Conservation (phyloP, 2,329 filamentous ascomycete genomes). For the Anthostomella pinea region DNA sequence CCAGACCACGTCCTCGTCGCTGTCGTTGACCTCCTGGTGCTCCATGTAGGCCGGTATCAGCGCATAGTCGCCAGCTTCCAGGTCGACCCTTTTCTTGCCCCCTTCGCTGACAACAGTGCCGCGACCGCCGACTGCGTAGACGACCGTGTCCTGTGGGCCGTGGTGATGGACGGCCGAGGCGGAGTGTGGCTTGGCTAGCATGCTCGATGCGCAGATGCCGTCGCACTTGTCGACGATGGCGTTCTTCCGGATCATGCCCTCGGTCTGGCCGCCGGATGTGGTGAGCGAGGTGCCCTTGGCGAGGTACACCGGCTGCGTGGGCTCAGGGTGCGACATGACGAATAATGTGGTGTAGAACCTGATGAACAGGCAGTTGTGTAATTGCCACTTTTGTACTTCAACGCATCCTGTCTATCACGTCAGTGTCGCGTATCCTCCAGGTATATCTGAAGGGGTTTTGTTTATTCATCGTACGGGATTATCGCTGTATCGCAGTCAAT, state of each 20-base stretch:
- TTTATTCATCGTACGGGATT: background rate
- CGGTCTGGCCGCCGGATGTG: slow-evolving; percentile 45
- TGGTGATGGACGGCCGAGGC: slow-evolving; percentile 52
- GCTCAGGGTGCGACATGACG: slow-evolving; percentile 23
- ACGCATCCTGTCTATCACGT: slow-evolving; percentile 1
- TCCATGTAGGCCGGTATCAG: slow-evolving; percentile 52
- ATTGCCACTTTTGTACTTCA: background rate
- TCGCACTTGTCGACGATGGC: slow-evolving; percentile 47
- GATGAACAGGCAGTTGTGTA: background rate
- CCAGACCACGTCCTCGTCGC: slow-evolving; percentile 52
- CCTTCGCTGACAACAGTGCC: slow-evolving; percentile 49
- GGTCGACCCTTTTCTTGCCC: slow-evolving; percentile 43
- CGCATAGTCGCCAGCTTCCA: slow-evolving; percentile 50
- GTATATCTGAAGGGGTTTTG: too few species aligned
- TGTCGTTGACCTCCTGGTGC: slow-evolving; percentile 55
- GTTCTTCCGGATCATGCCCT: slow-evolving; percentile 47
- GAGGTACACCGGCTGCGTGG: slow-evolving; percentile 33
- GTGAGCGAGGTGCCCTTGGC: slow-evolving; percentile 34
- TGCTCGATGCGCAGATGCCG: slow-evolving; percentile 46
- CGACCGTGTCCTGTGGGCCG: slow-evolving; percentile 50
- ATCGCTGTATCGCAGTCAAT: slow-evolving; percentile 1
- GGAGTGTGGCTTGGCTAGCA: slow-evolving; percentile 46
- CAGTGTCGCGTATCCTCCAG: too few species aligned
- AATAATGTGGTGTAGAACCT: background rate
- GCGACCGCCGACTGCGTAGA: slow-evolving; percentile 47